Base-by-base conservation (phyloP, 1,284 basidiomycete species). In the Sphaerobolus stellatus region DNA sequence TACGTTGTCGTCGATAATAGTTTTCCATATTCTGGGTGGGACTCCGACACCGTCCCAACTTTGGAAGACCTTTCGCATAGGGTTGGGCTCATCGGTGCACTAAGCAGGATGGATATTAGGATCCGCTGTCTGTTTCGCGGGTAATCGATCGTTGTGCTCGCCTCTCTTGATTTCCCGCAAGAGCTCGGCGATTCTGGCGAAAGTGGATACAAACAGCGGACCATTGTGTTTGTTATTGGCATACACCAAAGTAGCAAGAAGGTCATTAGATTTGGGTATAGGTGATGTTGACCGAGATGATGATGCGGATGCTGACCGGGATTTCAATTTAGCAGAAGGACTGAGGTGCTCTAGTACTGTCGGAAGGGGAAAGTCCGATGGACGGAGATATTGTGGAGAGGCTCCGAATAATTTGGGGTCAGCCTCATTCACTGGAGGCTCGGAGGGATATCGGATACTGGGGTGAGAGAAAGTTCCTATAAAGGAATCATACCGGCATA, bases 1-100 rank as follows among this genome's bases (percentile, higher is more conserved):
- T 91, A 90, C 33, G 84, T 87, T 69, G n/a, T 91, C 89, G 48
- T 90, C 86, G 50, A 89, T 76, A 48, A 91, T 79, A 27, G 85
- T 83, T 71, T 82, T 75, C 14, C 85, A 69, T 6, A 90, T 79
- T 20, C 77, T 73, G 38, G 79, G 73, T 0, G 86, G 87, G 20
- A 89, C 67, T n/a, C n/a, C n/a, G n/a, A n/a, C n/a, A 5, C 77
- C 79, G 3, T 64, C 66, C 84, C 84, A 89, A 0, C 67, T 64
- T 36, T 71, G 66, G 8, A 85, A 72, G 1, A 68, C 67, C 16
- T 71, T 65, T 62, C 72, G 77, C 11, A 90, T 66, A 1, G 69
- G 57, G 59, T 89, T 88, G 67, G 68, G 2, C 71, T 71, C 1
- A 58, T 2, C 72, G 68, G 8, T 5, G 69, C 67, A 1, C 83